Evolutionary conservation across 2,329 filamentous ascomycete species (phyloP).

Genomic region (Aaosphaeria arxii): DNA sequence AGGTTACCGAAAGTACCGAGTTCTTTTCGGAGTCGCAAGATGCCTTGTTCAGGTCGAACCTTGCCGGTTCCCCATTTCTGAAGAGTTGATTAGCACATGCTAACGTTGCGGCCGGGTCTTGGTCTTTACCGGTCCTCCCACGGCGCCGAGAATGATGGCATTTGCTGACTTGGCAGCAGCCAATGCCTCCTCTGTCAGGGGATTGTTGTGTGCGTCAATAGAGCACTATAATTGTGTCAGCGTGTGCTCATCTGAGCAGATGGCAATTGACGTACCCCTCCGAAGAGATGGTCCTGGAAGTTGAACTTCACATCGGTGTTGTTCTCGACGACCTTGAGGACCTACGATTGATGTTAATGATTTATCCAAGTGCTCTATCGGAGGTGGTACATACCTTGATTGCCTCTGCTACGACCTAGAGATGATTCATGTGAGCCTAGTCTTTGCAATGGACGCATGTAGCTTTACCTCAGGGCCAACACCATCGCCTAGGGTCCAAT

Average conservation of each 20-base stretch:
- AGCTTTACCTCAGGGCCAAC: slow-evolving; percentile 40
- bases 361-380: background rate
- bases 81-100: background rate
- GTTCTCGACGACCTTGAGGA: slow-evolving; percentile 76
- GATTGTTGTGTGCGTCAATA: slow-evolving; percentile 75
- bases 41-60: slow-evolving; percentile 88
- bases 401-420: slow-evolving; percentile 75
- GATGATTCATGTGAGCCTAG: slow-evolving; percentile 14
- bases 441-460: background rate
- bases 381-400: slow-evolving; percentile 63
- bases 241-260: background rate
- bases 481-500: slow-evolving; percentile 35
- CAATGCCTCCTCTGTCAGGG: slow-evolving; percentile 81
- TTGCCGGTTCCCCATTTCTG: slow-evolving; percentile 87
- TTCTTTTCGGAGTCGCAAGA: slow-evolving; percentile 88
- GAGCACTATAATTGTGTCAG: slow-evolving; percentile 62
- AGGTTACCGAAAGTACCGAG: slow-evolving; percentile 94
- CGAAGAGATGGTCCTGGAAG: slow-evolving; percentile 84
- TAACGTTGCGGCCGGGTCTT: no score
- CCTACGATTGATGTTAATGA: slow-evolving; percentile 45
- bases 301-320: slow-evolving; percentile 77
- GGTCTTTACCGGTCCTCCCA: slow-evolving; percentile 73
- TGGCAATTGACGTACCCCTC: slow-evolving; percentile 69
- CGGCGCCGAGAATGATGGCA: slow-evolving; percentile 87
- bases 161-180: slow-evolving; percentile 79